Percentiles rank a stretch among this genome's conserved stretches.
Conservation (phyloP, 805 yeast genomes). For the Priceomyces fermenticarens region DNA sequence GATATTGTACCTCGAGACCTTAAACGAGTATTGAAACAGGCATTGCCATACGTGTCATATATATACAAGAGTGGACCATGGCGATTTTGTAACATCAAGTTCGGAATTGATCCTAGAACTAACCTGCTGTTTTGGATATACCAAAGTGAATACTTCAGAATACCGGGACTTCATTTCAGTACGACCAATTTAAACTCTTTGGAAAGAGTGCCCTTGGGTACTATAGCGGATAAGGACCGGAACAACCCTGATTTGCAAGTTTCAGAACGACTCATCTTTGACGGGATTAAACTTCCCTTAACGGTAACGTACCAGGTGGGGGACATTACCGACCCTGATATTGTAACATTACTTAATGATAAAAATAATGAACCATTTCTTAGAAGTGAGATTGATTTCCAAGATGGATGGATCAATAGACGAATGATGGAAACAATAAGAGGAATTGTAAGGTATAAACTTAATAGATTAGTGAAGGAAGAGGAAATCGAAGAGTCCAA, state of each 20-base stretch:
- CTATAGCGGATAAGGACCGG: constrained; percentile 13
- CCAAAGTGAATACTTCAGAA: constrained; percentile 84
- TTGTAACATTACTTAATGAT: constrained; percentile 41
- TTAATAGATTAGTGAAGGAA: constrained; percentile 57
- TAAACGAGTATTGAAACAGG: constrained; percentile 56
- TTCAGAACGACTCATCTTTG: constrained; percentile 52
- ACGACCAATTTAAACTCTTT: constrained; percentile 1
- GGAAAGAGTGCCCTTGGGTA: constrained; percentile 23
- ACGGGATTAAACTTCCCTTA: constrained; percentile 67
- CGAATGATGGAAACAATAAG: constrained; percentile 63
- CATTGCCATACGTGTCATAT: constrained; percentile 82
- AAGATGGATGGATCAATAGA: constrained; percentile 78
- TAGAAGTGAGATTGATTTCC: constrained; percentile 39
- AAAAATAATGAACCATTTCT: constrained; percentile 34
- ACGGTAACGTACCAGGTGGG: constrained; percentile 76
- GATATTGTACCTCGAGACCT: constrained; percentile 49
- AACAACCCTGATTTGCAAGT: constrained; percentile 16
- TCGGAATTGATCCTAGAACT: constrained; percentile 73
- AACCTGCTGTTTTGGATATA: constrained; percentile 55
- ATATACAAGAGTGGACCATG: constrained; percentile 89
- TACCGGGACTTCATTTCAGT: constrained; percentile 29
- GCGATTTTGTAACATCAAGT: constrained; percentile 79
- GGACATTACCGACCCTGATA: constrained; percentile 67
- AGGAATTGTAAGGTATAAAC: constrained; percentile 67
- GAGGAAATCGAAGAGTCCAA: constrained; percentile 41